These are phyloP conservation scores for Aspergillus leporis DNA, from an alignment of 495 filamentous ascomycete species.

Conservation along the genomic window DNA sequence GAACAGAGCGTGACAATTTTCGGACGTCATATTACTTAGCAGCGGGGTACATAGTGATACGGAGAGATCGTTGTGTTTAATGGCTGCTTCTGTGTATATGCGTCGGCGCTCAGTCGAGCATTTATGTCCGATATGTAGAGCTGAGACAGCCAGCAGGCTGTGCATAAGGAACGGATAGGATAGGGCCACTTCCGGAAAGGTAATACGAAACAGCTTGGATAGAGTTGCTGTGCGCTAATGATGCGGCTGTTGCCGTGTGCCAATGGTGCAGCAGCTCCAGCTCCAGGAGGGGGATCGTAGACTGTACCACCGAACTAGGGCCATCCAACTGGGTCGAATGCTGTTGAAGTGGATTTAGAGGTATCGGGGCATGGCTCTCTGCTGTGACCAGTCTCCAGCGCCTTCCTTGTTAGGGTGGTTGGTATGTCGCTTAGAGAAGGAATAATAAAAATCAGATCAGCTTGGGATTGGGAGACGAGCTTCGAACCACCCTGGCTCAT, in stretches of 20 bases:
- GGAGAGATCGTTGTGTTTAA: slow-evolving; percentile 14
- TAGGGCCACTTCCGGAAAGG: slow-evolving; percentile 8
- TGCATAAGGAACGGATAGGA: slow-evolving; percentile 18
- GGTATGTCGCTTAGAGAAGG: too few species aligned
- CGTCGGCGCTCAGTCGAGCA: background rate
- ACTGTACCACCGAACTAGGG: background rate
- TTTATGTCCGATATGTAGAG: slow-evolving; percentile 8
- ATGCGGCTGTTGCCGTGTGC: slow-evolving; percentile 7
- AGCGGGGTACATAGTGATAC: slow-evolving; percentile 9
- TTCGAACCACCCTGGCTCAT: background rate
- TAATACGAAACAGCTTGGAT: slow-evolving; percentile 6
- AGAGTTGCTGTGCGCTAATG: slow-evolving; percentile 3
- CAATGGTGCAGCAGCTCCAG: slow-evolving; percentile 20
- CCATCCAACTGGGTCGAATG: too few species aligned
- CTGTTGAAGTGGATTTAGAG: background rate
- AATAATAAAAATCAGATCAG: background rate
- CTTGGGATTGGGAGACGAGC: background rate
- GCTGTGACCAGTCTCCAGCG: too few species aligned
- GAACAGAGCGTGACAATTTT: slow-evolving; percentile 17
- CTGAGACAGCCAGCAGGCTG: slow-evolving; percentile 13
- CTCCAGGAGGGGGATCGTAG: slow-evolving; percentile 9
- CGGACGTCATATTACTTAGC: slow-evolving; percentile 8
- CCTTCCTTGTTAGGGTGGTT: too few species aligned
- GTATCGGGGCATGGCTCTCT: background rate
- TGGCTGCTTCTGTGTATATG: slow-evolving; percentile 6